Evolutionary conservation across 352 stramenopile genomes (phyloP).

Genomic region (Thalassiosira sp.): DNA sequence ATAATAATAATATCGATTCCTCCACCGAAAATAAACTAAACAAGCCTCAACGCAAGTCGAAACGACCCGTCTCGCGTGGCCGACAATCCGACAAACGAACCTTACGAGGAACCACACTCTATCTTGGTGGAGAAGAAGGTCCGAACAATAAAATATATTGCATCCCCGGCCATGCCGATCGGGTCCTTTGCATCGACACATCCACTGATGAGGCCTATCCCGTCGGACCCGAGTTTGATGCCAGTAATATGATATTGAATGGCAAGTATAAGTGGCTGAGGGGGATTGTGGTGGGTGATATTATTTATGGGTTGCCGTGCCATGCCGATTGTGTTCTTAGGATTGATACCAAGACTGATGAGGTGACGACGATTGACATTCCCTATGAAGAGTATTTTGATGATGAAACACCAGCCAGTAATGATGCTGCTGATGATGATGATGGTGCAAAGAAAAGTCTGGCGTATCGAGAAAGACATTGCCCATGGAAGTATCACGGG

Average conservation of each 20-base stretch:
- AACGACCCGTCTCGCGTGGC: slow-evolving; percentile 13
- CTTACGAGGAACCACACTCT: slow-evolving; percentile 54
- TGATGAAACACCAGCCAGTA: slow-evolving; percentile 8
- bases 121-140: slow-evolving; percentile 75
- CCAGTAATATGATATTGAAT: slow-evolving; percentile 27
- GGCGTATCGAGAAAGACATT: slow-evolving; percentile 35
- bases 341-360: slow-evolving; percentile 64
- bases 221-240: slow-evolving; percentile 58
- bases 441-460: slow-evolving; percentile 1
- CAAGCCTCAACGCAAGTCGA: slow-evolving; percentile 8
- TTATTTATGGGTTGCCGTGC: slow-evolving; percentile 76
- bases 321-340: slow-evolving; percentile 64
- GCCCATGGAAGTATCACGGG: slow-evolving; percentile 79
- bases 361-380: slow-evolving; percentile 46
- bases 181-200: slow-evolving; percentile 64
- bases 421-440: slow-evolving; percentile 25
- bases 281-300: slow-evolving; percentile 63
- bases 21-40: slow-evolving; percentile 6
- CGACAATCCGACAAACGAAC: slow-evolving; percentile 19
- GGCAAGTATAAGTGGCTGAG: slow-evolving; percentile 77
- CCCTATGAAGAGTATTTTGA: slow-evolving; percentile 73
- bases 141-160: slow-evolving; percentile 78
- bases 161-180: slow-evolving; percentile 67
- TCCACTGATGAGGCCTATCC: slow-evolving; percentile 55
- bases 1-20: slow-evolving; percentile 4